Evolutionary conservation across 306 rosid genomes (phyloP).

Genomic region (Castanopsis chinensis): DNA sequence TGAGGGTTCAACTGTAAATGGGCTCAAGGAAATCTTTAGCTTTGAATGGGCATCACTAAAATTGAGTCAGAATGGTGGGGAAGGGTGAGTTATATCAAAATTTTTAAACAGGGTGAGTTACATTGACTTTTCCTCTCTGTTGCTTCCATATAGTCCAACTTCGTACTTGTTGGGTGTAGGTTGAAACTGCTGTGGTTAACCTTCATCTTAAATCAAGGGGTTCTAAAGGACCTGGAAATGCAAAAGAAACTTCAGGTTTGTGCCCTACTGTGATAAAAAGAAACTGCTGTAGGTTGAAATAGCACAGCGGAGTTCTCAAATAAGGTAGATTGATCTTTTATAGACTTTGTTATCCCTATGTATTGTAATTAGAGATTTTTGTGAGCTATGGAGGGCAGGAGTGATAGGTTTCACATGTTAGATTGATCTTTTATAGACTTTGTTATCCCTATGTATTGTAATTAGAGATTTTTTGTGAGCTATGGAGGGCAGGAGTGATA

Average conservation of each 20-base stretch:
- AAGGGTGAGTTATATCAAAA: too few species aligned
- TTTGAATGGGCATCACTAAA: constrained; percentile 49
- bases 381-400: not conserved
- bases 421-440: constrained; percentile 14
- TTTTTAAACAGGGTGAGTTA: constrained; percentile 48
- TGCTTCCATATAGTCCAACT: constrained; percentile 18
- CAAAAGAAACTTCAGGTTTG: constrained; percentile 52
- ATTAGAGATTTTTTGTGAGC: not conserved
- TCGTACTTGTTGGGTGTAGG: constrained; percentile 39
- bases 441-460: not conserved
- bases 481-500: not conserved
- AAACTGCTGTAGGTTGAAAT: too few species aligned
- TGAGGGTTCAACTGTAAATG: constrained; percentile 39
- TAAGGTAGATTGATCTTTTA: constrained; percentile 46
- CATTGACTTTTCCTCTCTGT: constrained; percentile 1
- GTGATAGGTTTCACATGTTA: constrained; percentile 6
- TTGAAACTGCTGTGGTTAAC: constrained; percentile 51
- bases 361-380: not conserved
- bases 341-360: not conserved
- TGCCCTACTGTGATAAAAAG: too few species aligned
- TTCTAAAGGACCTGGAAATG: constrained; percentile 43
- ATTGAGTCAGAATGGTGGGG: constrained; percentile 54
- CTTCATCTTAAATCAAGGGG: too few species aligned
- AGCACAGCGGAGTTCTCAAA: constrained; percentile 36
- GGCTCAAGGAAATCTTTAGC: constrained; percentile 28